Percentiles rank a stretch among this genome's conserved stretches.
These are phyloP conservation scores for Isatis lusitanica DNA, from an alignment of 441 rosid species.

Conservation along the genomic window DNA sequence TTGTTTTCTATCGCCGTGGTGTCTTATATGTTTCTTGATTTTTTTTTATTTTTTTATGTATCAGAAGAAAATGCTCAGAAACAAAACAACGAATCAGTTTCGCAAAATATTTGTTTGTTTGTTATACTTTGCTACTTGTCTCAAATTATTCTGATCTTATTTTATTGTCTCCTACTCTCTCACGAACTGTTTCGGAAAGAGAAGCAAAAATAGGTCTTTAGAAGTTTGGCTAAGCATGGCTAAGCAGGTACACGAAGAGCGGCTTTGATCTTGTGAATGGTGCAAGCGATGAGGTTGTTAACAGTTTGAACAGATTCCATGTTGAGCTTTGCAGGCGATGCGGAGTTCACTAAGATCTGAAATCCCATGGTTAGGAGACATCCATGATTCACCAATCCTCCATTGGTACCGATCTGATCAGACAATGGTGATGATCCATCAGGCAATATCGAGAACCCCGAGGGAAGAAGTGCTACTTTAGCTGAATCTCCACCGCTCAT, in stretches of 20 bases:
- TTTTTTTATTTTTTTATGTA: not conserved
- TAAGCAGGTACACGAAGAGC: conserved; percentile 28
- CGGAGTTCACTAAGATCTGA: conserved; percentile 63
- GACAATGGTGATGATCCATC: conserved; percentile 29
- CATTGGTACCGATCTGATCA: conserved; percentile 19
- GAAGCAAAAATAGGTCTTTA: not conserved
- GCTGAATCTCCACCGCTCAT: conserved; percentile 54
- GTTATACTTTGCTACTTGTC: conserved; percentile 11
- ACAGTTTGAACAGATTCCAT: conserved; percentile 87
- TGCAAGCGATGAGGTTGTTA: conserved; percentile 81
- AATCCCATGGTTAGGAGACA: conserved; percentile 54
- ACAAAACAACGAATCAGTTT: conserved; percentile 29
- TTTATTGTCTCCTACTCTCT: conserved; percentile 1
- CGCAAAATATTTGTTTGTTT: conserved; percentile 29
- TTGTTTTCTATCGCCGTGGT: conserved; percentile 68
- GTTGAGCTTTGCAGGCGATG: conserved; percentile 77
- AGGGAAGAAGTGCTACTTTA: conserved; percentile 54
- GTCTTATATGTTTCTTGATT: conserved; percentile 63
- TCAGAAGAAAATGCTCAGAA: not conserved
- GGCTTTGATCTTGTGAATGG: conserved; percentile 68
- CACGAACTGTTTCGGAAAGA: not conserved
- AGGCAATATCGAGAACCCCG: conserved; percentile 57
- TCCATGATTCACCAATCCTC: conserved; percentile 26
- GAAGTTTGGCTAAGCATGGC: conserved; percentile 7
- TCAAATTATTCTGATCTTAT: not conserved